Evolutionary conservation across 768 basidiomycete species (phyloP).

Genomic region (Suillus spraguei): DNA sequence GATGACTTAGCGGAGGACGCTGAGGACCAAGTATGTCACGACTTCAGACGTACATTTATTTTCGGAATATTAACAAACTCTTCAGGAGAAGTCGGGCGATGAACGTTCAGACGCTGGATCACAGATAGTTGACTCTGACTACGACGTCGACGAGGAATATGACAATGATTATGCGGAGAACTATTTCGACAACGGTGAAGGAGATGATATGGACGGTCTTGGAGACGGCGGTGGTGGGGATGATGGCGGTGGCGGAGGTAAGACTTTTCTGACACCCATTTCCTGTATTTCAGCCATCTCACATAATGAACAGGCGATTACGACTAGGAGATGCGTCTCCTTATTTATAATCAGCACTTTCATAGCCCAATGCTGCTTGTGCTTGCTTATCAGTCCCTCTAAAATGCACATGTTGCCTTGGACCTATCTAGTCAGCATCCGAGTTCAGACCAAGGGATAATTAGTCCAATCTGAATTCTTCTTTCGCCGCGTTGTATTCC

Average conservation of each 20-base stretch:
- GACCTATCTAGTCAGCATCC: too few relatives aligned
- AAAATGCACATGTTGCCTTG: neutral
- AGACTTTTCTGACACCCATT: conserved; percentile 9
- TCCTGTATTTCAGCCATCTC: neutral
- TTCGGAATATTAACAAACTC: neutral
- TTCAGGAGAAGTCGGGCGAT: conserved; percentile 69
- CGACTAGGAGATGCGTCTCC: conserved; percentile 22
- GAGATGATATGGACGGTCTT: conserved; percentile 76
- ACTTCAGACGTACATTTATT: neutral
- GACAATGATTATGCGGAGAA: conserved; percentile 91
- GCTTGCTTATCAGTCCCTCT: neutral
- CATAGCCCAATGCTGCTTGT: too few relatives aligned
- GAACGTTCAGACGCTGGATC: conserved; percentile 72
- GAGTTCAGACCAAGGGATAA: too few relatives aligned
- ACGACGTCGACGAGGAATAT: conserved; percentile 88
- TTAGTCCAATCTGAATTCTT: neutral
- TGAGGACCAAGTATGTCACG: conserved; percentile 51
- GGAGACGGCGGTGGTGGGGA: conserved; percentile 70
- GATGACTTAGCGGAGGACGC: conserved; percentile 70
- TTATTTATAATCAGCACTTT: neutral
- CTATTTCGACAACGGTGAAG: conserved; percentile 90
- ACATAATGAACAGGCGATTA: conserved; percentile 22
- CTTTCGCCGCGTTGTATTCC: too few relatives aligned
- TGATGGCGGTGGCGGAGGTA: conserved; percentile 61
- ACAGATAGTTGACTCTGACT: conserved; percentile 68